Evolutionary conservation across 108 stramenopile species (phyloP).

Genomic region (Aurantiochytrium sp.): DNA sequence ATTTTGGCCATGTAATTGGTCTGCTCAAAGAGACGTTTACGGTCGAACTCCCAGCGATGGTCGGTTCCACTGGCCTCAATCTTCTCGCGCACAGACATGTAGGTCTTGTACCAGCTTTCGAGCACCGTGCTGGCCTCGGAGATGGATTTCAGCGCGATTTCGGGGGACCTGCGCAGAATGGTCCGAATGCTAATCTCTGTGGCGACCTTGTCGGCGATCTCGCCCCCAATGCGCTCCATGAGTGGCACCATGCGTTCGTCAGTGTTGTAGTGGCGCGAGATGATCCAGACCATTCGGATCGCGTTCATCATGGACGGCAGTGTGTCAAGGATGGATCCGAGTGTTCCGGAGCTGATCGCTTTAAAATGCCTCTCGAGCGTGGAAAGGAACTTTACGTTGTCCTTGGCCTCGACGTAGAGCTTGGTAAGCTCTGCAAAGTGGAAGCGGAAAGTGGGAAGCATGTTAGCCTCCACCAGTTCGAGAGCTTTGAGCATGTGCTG

Average conservation of each 20-base stretch:
- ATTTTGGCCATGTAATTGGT: constrained; percentile 60
- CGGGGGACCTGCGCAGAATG: constrained; percentile 31
- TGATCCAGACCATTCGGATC: constrained; percentile 62
- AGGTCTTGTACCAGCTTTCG: constrained; percentile 46
- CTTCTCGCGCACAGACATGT: constrained; percentile 43
- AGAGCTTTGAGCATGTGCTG: constrained; percentile 54
- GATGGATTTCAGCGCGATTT: constrained; percentile 31
- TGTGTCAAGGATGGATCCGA: constrained; percentile 48
- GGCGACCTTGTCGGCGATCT: constrained; percentile 43
- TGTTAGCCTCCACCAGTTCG: constrained; percentile 39
- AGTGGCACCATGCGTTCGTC: constrained; percentile 47
- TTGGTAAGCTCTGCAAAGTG: constrained; percentile 48
- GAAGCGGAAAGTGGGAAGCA: constrained; percentile 42
- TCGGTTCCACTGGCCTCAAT: constrained; percentile 58
- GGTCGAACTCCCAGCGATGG: constrained; percentile 62
- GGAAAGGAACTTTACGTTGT: constrained; percentile 63
- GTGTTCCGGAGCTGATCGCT: constrained; percentile 43
- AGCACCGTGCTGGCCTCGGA: constrained; percentile 48
- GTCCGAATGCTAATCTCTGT: constrained; percentile 39
- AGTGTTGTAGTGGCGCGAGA: constrained; percentile 62
- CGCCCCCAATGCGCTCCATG: constrained; percentile 34
- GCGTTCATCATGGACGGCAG: constrained; percentile 55
- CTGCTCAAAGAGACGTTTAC: constrained; percentile 50
- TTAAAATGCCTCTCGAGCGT: constrained; percentile 68
- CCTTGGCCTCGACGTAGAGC: constrained; percentile 52